Evolutionary conservation across 1,284 basidiomycete species (phyloP).

Genomic region (Apiotrichum gracile): DNA sequence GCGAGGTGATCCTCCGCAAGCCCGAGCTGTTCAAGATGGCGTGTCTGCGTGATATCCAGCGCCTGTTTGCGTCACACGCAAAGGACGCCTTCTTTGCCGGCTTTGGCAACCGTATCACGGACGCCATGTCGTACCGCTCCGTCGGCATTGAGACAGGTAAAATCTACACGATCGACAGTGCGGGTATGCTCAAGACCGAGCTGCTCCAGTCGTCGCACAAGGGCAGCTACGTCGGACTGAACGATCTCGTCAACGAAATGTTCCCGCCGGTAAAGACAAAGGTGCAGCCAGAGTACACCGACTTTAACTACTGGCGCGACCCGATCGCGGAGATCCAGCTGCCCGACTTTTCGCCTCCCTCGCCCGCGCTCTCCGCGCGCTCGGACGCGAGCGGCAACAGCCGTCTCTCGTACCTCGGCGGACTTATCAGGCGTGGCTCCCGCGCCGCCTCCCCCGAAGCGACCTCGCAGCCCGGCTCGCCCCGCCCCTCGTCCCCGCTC

Average conservation of each 20-base stretch:
- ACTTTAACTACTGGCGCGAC: slow-evolving; percentile 94
- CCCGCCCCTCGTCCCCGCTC: slow-evolving; percentile 45
- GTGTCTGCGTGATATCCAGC: slow-evolving; percentile 89
- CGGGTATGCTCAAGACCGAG: slow-evolving; percentile 96
- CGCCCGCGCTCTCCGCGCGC: slow-evolving; percentile 83
- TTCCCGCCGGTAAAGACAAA: slow-evolving; percentile 92
- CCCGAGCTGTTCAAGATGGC: slow-evolving; percentile 99
- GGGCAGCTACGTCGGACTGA: slow-evolving; percentile 62
- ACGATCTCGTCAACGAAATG: slow-evolving; percentile 97
- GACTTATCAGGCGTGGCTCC: slow-evolving; percentile 53
- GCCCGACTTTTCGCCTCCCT: slow-evolving; percentile 76
- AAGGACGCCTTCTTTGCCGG: slow-evolving; percentile 85
- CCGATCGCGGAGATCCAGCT: slow-evolving; percentile 71
- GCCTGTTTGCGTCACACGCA: slow-evolving; percentile 71
- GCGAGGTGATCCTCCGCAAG: slow-evolving; percentile 97
- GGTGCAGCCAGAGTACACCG: slow-evolving; percentile 83
- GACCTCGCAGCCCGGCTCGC: slow-evolving; percentile 11
- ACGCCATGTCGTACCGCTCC: slow-evolving; percentile 91
- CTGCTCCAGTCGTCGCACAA: slow-evolving; percentile 92
- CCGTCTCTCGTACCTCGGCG: slow-evolving; percentile 61
- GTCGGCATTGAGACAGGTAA: slow-evolving; percentile 90
- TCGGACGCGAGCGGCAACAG: slow-evolving; percentile 70
- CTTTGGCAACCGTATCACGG: slow-evolving; percentile 97
- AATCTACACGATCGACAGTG: slow-evolving; percentile 96
- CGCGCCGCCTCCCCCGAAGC: slow-evolving; percentile 27